Conservation (phyloP, 192 early-diverging fungal genomes). For the Backusella morwellensis region DNA sequence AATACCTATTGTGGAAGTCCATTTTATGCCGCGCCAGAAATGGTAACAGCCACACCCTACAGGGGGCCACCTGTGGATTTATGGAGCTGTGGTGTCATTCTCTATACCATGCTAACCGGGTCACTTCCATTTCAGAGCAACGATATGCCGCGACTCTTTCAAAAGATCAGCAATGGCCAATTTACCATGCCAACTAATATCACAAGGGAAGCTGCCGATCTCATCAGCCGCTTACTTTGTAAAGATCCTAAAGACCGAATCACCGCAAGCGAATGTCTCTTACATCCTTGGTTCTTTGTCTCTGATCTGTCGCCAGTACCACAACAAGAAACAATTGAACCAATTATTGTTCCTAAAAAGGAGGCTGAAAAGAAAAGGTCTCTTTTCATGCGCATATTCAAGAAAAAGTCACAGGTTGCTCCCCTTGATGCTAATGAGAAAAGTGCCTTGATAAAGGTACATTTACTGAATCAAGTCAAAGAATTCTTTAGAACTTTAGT, state of each 20-base stretch:
- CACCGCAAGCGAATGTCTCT: conserved; percentile 46
- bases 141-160: conserved; percentile 58
- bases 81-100: conserved; percentile 69
- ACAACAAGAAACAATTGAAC: neutral
- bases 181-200: conserved; percentile 46
- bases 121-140: conserved; percentile 68
- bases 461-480: neutral
- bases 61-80: conserved; percentile 60
- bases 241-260: conserved; percentile 48
- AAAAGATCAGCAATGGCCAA: conserved; percentile 51
- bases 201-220: conserved; percentile 32
- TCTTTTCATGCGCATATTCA: neutral
- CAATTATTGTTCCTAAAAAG: neutral
- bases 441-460: neutral
- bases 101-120: conserved; percentile 63
- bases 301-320: neutral
- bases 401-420: neutral
- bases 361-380: neutral
- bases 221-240: conserved; percentile 42
- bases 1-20: conserved; percentile 66
- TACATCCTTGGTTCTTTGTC: conserved; percentile 45
- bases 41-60: conserved; percentile 57
- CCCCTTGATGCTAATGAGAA: neutral
- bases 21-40: conserved; percentile 67
- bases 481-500: neutral